Evolutionary conservation across 805 yeast species (phyloP).

Genomic region (Candida endomychidarum): DNA sequence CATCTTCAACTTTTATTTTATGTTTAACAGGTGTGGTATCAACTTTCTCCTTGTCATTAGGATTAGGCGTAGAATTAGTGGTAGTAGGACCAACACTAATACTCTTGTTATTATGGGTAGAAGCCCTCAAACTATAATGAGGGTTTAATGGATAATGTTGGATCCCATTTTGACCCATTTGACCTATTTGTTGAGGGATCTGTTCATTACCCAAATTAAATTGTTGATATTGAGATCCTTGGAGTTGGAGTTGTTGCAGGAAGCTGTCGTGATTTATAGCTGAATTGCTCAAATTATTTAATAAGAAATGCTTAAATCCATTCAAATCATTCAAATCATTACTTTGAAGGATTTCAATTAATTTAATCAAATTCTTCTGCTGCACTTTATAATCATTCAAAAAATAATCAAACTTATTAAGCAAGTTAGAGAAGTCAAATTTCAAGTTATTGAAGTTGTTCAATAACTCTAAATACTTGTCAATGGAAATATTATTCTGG

Average conservation of each 20-base stretch:
- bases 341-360: conserved; percentile 16
- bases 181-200: neutral
- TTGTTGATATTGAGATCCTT: conserved; percentile 4
- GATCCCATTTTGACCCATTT: neutral
- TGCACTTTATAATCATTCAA: conserved; percentile 16
- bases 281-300: conserved; percentile 13
- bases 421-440: conserved; percentile 15
- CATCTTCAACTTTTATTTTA: neutral
- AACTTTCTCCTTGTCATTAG: neutral
- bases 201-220: neutral
- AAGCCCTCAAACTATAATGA: conserved; percentile 9
- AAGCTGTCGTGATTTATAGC: conserved; percentile 8
- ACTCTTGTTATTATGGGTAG: conserved; percentile 3
- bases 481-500: conserved; percentile 12
- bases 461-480: conserved; percentile 16
- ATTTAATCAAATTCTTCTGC: conserved; percentile 16
- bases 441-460: conserved; percentile 17
- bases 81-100: conserved; percentile 8
- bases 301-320: conserved; percentile 14
- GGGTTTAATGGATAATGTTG: conserved; percentile 13
- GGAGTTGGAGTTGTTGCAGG: conserved; percentile 2
- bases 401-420: conserved; percentile 18
- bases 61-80: conserved; percentile 2
- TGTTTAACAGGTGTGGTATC: neutral
- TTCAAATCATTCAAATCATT: conserved; percentile 16